phyloP scores from a whole-genome alignment of 495 filamentous ascomycete species.

The Aspergillus homomorphus region DNA sequence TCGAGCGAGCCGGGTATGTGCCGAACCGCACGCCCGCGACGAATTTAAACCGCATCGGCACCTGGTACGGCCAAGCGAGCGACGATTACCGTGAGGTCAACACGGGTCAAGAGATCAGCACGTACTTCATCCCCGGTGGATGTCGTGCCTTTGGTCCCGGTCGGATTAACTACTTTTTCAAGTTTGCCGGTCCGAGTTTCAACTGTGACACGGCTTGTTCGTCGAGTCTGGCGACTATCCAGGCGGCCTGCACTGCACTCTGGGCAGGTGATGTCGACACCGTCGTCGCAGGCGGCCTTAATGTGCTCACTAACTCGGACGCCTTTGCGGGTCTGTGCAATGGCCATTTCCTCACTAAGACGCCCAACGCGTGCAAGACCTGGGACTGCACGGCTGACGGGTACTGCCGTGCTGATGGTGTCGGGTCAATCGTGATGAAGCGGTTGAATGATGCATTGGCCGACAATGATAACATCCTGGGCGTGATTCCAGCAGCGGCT shows the following conservation, averaged over 20 bases:
- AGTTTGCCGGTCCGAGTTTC: conserved; percentile 68
- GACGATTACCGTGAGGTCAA: conserved; percentile 34
- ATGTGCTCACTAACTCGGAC: conserved; percentile 63
- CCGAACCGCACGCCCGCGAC: conserved; percentile 25
- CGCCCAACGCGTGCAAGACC: conserved; percentile 57
- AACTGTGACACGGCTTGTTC: conserved; percentile 82
- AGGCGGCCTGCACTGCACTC: conserved; percentile 61
- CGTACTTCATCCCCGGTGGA: conserved; percentile 27
- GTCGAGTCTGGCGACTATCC: conserved; percentile 47
- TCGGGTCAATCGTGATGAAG: conserved; percentile 62
- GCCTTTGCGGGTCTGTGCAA: conserved; percentile 68
- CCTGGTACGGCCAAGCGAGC: conserved; percentile 32
- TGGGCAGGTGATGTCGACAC: conserved; percentile 67
- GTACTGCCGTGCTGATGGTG: conserved; percentile 65
- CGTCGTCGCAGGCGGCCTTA: conserved; percentile 69
- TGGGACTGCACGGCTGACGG: conserved; percentile 65
- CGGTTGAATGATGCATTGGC: conserved; percentile 54
- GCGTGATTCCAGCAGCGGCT: conserved; percentile 42
- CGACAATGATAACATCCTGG: conserved; percentile 59
- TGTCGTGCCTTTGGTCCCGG: conserved; percentile 31
- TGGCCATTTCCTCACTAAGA: conserved; percentile 68
- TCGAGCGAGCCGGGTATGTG: conserved; percentile 33
- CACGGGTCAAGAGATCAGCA: conserved; percentile 22
- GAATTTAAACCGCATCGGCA: conserved; percentile 25
- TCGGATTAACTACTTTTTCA: conserved; percentile 64